Conservation (phyloP, 2,329 filamentous ascomycete genomes). For the Fusarium compactum region DNA sequence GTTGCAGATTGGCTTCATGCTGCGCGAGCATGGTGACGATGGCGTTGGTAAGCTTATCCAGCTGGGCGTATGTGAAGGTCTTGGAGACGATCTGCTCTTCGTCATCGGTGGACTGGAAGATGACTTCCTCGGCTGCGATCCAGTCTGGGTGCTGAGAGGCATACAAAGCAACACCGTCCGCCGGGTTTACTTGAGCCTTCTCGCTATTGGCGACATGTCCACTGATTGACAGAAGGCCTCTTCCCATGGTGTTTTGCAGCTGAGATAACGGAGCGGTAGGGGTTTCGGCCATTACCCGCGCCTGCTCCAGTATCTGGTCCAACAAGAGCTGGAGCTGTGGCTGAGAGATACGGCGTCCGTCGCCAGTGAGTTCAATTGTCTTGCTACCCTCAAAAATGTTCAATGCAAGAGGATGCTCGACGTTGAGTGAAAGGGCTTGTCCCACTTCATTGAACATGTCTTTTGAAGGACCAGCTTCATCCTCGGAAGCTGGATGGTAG, state of each 20-base stretch:
- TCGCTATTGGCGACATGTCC: not conserved
- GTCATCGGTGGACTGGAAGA: not conserved
- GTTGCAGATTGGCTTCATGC: not conserved
- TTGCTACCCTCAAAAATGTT: conserved; percentile 18
- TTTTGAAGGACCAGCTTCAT: not conserved
- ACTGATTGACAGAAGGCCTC: not conserved
- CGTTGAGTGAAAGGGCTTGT: conserved; percentile 26
- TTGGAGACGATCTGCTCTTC: not conserved
- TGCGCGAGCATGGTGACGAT: not conserved
- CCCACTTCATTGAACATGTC: conserved; percentile 17
- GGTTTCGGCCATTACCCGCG: not conserved
- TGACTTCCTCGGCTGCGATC: conserved; percentile 20
- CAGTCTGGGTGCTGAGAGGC: conserved; percentile 11
- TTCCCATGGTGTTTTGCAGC: conserved; percentile 1
- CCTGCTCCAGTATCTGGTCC: conserved; percentile 14
- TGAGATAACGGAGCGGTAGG: not conserved
- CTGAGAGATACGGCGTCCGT: conserved; percentile 23
- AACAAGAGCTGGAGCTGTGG: conserved; percentile 16
- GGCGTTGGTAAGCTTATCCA: conserved; percentile 1
- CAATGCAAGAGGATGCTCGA: conserved; percentile 22
- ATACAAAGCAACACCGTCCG: not conserved
- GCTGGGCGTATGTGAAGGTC: conserved; percentile 5
- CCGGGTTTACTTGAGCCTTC: not conserved
- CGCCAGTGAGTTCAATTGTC: conserved; percentile 21
- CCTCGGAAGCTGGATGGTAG: conserved; percentile 13